phyloP scores from a whole-genome alignment of 164 flowering plant species.

The Taxillus chinensis region DNA sequence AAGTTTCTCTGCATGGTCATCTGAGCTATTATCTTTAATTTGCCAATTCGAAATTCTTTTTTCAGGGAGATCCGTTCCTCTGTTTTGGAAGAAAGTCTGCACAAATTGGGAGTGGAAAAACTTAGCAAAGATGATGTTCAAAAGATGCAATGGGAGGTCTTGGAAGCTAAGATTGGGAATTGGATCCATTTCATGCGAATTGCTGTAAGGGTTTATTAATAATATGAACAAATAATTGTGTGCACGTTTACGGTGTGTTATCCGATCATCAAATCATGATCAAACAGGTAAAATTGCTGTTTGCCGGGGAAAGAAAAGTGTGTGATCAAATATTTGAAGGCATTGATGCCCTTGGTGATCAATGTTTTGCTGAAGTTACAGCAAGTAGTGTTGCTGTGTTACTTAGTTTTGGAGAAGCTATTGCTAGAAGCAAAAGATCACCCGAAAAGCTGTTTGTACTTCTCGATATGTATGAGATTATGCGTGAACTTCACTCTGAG shows the following conservation, averaged over 20 bases:
- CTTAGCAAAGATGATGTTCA: constrained; percentile 75
- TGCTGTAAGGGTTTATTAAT: constrained; percentile 38
- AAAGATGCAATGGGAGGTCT: constrained; percentile 76
- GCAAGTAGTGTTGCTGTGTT: constrained; percentile 14
- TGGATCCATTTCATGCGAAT: constrained; percentile 80
- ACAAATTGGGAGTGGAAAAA: constrained; percentile 57
- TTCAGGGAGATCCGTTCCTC: constrained; percentile 51
- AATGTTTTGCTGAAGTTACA: constrained; percentile 11
- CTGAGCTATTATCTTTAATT: neutral
- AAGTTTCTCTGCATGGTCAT: too few relatives aligned
- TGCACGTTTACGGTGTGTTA: neutral
- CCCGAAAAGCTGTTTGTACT: constrained; percentile 20
- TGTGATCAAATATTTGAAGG: constrained; percentile 11
- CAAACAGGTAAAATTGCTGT: constrained; percentile 3
- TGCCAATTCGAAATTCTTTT: neutral
- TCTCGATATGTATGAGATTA: constrained; percentile 18
- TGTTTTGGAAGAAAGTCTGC: constrained; percentile 58
- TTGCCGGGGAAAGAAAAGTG: constrained; percentile 5
- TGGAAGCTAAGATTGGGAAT: constrained; percentile 70
- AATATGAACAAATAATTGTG: neutral
- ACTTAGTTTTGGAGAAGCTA: constrained; percentile 17
- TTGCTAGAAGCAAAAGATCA: constrained; percentile 12
- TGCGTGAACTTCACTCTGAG: constrained; percentile 7
- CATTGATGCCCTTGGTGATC: constrained; percentile 1
- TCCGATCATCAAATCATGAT: neutral